Percentiles rank a stretch among this genome's conserved stretches.
Evolutionary conservation across 768 basidiomycete species (phyloP).

Genomic region (Daedaleopsis nitida): DNA sequence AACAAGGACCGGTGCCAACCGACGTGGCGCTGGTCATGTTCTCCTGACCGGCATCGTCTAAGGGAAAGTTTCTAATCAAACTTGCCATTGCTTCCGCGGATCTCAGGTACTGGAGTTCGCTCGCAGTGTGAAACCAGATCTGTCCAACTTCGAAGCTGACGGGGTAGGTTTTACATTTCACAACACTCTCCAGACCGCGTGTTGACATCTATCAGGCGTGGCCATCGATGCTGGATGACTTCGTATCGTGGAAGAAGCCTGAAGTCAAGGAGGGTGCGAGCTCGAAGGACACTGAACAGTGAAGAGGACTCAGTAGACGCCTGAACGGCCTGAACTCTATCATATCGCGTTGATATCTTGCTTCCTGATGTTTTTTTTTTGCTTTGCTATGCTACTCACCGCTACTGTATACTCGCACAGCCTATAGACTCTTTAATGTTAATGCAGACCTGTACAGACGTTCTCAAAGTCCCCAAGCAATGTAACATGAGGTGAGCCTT

Average conservation of each 20-base stretch:
- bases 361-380: background rate
- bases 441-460: background rate
- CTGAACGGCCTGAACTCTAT: too few species aligned
- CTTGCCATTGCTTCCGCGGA: background rate
- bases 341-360: background rate
- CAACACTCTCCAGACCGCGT: background rate
- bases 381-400: background rate
- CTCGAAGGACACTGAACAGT: background rate
- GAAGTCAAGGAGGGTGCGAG: background rate
- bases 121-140: conserved; percentile 54
- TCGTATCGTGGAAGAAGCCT: conserved; percentile 63
- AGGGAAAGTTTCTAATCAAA: too few species aligned
- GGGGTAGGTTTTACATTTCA: conserved; percentile 47
- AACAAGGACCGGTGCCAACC: too few species aligned
- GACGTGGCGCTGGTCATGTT: too few species aligned
- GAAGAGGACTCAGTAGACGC: too few species aligned
- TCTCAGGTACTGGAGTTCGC: conserved; percentile 77
- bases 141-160: conserved; percentile 73
- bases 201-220: conserved; percentile 55
- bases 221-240: conserved; percentile 83
- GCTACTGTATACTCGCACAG: background rate
- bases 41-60: too few species aligned
- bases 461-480: background rate
- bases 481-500: background rate
- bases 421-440: too few species aligned